phyloP scores from a whole-genome alignment of 495 filamentous ascomycete genomes.

The Hypoxylon intermedium region DNA sequence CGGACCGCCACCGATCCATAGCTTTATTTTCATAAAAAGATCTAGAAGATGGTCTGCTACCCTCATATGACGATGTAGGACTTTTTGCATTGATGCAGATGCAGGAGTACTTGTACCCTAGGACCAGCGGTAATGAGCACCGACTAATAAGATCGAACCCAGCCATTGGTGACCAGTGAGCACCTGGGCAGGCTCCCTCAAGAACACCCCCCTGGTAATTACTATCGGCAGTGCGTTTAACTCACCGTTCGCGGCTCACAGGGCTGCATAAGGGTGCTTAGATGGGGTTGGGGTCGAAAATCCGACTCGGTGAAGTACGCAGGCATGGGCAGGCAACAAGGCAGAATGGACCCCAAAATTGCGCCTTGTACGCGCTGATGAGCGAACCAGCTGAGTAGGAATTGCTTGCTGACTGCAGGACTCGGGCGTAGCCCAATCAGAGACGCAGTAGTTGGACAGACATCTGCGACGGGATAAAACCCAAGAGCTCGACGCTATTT shows the following conservation, averaged over 20 bases:
- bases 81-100: constrained; percentile 41
- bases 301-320: constrained; percentile 46
- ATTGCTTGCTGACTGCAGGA: constrained; percentile 47
- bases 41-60: constrained; percentile 40
- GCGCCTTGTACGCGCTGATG: constrained; percentile 41
- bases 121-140: constrained; percentile 45
- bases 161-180: constrained; percentile 43
- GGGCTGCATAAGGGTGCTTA: constrained; percentile 43
- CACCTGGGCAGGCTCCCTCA: constrained; percentile 46
- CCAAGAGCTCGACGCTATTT: constrained; percentile 38
- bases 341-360: constrained; percentile 45
- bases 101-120: constrained; percentile 43
- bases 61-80: constrained; percentile 46
- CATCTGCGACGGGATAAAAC: constrained; percentile 30
- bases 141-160: constrained; percentile 33
- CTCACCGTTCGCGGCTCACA: constrained; percentile 44
- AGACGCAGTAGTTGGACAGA: constrained; percentile 24
- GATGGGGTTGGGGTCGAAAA: constrained; percentile 46
- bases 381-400: constrained; percentile 42
- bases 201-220: constrained; percentile 36
- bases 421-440: constrained; percentile 45
- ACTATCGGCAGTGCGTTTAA: constrained; percentile 44
- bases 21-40: constrained; percentile 44
- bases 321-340: constrained; percentile 50
- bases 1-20: constrained; percentile 44